phyloP scores from a whole-genome alignment of 2,329 filamentous ascomycete genomes.

The Raffaelea albimanens region DNA sequence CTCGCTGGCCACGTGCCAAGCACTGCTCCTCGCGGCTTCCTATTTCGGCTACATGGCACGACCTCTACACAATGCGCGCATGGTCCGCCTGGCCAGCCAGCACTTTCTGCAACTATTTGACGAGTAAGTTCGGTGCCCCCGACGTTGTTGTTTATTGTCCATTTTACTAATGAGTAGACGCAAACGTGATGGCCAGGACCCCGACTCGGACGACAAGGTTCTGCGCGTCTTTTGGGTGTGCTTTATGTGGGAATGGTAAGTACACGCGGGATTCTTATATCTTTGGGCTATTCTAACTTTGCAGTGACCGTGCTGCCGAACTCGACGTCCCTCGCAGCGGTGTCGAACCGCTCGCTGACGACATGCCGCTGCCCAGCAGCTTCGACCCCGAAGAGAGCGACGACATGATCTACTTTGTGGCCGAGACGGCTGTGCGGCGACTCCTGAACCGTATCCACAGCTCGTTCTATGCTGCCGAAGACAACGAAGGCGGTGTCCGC shows the following conservation, averaged over 20 bases:
- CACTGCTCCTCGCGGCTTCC: constrained; percentile 25
- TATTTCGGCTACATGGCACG: constrained; percentile 26
- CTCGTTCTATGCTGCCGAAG: constrained; percentile 25
- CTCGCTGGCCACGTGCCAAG: constrained; percentile 21
- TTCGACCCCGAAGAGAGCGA: constrained; percentile 22
- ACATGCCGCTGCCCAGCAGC: constrained; percentile 24
- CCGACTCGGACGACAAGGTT: constrained; percentile 31
- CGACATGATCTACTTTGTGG: constrained; percentile 28
- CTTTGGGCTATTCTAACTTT: neutral
- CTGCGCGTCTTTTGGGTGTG: constrained; percentile 62
- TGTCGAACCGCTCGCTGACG: constrained; percentile 26
- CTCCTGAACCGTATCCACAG: constrained; percentile 32
- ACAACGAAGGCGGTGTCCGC: constrained; percentile 15
- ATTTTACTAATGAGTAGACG: neutral
- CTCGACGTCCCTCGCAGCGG: constrained; percentile 32
- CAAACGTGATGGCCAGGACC: neutral
- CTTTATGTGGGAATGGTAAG: constrained; percentile 60
- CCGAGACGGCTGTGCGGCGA: constrained; percentile 30
- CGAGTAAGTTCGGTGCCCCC: constrained; percentile 14
- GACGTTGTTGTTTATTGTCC: neutral
- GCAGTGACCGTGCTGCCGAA: constrained; percentile 61
- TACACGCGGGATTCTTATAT: neutral
- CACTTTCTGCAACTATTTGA: constrained; percentile 21
- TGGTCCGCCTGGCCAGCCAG: constrained; percentile 23
- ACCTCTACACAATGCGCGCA: constrained; percentile 26